Base-by-base conservation (phyloP, 768 basidiomycete genomes). In the Rhizopogon roseolus region DNA sequence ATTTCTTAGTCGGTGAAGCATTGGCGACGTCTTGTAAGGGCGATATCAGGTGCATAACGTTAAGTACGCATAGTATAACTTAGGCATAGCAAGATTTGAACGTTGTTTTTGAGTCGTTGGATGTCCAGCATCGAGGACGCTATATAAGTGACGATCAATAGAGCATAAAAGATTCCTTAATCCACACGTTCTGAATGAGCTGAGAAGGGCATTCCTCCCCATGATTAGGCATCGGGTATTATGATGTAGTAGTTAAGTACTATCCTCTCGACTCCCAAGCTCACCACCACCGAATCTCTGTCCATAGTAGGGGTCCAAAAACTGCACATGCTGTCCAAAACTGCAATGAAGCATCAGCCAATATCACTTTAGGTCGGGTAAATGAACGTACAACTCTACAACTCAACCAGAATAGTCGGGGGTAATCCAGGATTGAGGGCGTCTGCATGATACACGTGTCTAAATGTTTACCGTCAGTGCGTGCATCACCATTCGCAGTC, bases 251-350 rank as follows among this genome's bases (percentile, higher is more conserved):
- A 22, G 22, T 22, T 22, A 45, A 6, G n/a, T 13, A 13, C 13
- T 36, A 10, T 34, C 10, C n/a, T 16, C 16, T 1, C n/a, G 13
- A 34, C 13, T 8, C 17, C 7, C 7, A 19, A 32, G 13, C 5
- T 60, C 58, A 66, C 84, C 85, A 88, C 85, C 86, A 89, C 28
- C 84, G 74, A 29, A 95, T 76, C 69, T 98, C 95, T 9, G 84
- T 80, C 91, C 91, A 96, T 9, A 98, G 69, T 28, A 96, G 75
- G 0, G 95, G 95, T 8, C 89, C 74, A 60, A 98, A 86, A 1
- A 98, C 93, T n/a, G 93, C 68, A 54, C 86, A 88, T 0, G 95
- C 95, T 2, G 87, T 93, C 82, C 85, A 95, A 67, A 98, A 88
- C 89, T 93, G 64, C 14, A 38, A 49, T 32, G 7, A 16, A 16